These are phyloP conservation scores for Boletellus dicymbophilus DNA, from an alignment of 1,284 basidiomycete species.

Conservation along the genomic window DNA sequence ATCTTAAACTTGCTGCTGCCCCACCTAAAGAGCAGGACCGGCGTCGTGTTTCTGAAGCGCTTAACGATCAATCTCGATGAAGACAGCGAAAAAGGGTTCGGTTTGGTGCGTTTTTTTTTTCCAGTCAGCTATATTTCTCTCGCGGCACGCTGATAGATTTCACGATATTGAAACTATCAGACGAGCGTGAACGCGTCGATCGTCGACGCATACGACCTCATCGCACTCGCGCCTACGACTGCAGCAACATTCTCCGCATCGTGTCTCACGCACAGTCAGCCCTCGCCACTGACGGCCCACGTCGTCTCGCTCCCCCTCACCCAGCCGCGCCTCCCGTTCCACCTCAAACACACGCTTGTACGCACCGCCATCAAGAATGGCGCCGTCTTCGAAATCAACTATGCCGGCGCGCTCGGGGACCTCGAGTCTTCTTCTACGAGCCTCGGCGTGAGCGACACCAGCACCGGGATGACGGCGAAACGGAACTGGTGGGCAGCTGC, in stretches of 20 bases:
- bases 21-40: constrained; percentile 53
- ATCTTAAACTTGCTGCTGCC: constrained; percentile 52
- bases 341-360: constrained; percentile 81
- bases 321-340: constrained; percentile 74
- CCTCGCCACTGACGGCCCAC: constrained; percentile 78
- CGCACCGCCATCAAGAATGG: constrained; percentile 83
- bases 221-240: constrained; percentile 75
- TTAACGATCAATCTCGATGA: constrained; percentile 74
- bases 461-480: constrained; percentile 55
- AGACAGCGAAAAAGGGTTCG: constrained; percentile 81
- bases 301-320: constrained; percentile 84
- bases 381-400: constrained; percentile 80
- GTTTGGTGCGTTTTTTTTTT: constrained; percentile 50
- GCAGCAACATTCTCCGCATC: constrained; percentile 73
- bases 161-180: no score
- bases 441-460: constrained; percentile 53
- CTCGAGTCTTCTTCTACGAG: constrained; percentile 45
- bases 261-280: constrained; percentile 79
- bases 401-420: constrained; percentile 70
- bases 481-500: constrained; percentile 83
- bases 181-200: constrained; percentile 59
- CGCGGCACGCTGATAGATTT: no score
- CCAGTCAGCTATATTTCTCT: not conserved
- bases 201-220: constrained; percentile 71
- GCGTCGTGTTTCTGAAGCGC: constrained; percentile 65